These are phyloP conservation scores for Davidsoniella australis DNA, from an alignment of 2,329 filamentous ascomycete genomes.

Conservation along the genomic window DNA sequence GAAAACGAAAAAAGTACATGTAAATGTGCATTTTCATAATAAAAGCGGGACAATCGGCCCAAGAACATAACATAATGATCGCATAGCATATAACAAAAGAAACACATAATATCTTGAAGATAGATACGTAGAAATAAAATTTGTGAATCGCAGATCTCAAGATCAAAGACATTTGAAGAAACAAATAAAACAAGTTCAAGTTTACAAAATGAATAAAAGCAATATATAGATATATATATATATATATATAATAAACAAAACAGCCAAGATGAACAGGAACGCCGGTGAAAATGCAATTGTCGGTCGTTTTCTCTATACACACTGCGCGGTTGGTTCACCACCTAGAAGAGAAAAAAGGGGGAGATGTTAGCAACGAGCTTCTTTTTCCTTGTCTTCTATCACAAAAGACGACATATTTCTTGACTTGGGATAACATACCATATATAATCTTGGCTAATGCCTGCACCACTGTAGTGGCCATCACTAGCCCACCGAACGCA, in stretches of 20 bases:
- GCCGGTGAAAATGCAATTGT: neutral
- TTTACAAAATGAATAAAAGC: neutral
- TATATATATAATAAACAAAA: neutral
- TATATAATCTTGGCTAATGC: constrained; percentile 50
- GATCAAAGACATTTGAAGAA: neutral
- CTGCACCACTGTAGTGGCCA: constrained; percentile 64
- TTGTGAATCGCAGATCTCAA: too few species aligned
- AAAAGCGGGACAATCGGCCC: too few species aligned
- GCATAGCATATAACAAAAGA: too few species aligned
- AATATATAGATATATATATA: neutral
- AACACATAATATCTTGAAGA: neutral
- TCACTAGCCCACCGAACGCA: constrained; percentile 61
- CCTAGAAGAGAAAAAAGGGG: neutral
- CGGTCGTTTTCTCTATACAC: too few species aligned
- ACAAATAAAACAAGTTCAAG: neutral
- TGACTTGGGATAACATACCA: constrained; percentile 18
- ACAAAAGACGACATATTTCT: neutral
- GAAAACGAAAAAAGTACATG: too few species aligned
- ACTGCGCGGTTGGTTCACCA: neutral
- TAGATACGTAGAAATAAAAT: too few species aligned
- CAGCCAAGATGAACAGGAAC: neutral
- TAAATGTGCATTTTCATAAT: too few species aligned
- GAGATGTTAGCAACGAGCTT: too few species aligned
- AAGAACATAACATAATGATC: too few species aligned
- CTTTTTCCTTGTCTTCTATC: neutral